phyloP scores from a whole-genome alignment of 768 basidiomycete genomes.

The Pholiota molesta region DNA sequence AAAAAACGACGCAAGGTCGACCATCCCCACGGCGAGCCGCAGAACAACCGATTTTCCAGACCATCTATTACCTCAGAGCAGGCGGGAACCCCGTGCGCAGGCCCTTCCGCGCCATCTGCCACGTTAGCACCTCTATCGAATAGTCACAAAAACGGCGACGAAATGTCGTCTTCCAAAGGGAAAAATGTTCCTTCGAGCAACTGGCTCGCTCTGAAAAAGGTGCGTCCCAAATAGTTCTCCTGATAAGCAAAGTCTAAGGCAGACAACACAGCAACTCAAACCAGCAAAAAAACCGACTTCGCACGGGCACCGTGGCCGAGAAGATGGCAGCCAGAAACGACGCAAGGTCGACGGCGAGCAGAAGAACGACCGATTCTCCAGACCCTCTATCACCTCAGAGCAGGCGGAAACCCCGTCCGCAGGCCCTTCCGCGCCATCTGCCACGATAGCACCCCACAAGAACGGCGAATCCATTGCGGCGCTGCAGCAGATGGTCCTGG shows the following conservation, averaged over 20 bases:
- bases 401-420: constrained; percentile 4
- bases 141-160: constrained; percentile 45
- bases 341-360: constrained; percentile 27
- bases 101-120: constrained; percentile 5
- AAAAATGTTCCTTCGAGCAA: constrained; percentile 48
- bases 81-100: constrained; percentile 6
- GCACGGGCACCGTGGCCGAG: not conserved
- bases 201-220: constrained; percentile 61
- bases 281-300: constrained; percentile 13
- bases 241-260: not conserved
- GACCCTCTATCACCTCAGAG: constrained; percentile 14
- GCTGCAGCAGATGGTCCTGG: constrained; percentile 58
- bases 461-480: constrained; percentile 50
- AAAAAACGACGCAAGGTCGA: constrained; percentile 34
- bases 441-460: constrained; percentile 23
- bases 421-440: constrained; percentile 7
- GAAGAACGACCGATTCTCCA: constrained; percentile 3
- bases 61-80: constrained; percentile 14
- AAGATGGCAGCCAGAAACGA: constrained; percentile 23
- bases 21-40: constrained; percentile 11
- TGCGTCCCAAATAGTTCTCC: constrained; percentile 23
- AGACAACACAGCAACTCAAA: constrained; percentile 4
- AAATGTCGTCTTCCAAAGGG: not conserved
- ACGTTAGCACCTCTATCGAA: not conserved
- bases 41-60: constrained; percentile 1